Evolutionary conservation across 805 yeast species (phyloP).

Genomic region (Candida andamanensis): DNA sequence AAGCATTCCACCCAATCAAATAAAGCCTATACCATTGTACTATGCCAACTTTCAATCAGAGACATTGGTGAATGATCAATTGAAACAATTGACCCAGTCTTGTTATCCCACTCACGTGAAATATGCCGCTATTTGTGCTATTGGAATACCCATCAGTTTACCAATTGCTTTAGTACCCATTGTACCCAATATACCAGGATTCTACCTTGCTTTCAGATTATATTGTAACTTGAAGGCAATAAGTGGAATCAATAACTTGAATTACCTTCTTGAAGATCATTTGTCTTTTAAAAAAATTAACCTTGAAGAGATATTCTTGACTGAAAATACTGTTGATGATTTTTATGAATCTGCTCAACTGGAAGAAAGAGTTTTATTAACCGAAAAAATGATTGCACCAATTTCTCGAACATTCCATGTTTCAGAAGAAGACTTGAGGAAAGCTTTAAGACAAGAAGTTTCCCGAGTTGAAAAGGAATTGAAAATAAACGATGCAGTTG

Average conservation of each 20-base stretch:
- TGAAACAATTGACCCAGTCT: constrained; percentile 36
- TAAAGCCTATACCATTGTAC: constrained; percentile 37
- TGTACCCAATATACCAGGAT: constrained; percentile 90
- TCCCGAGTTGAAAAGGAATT: constrained; percentile 16
- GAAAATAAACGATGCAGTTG: constrained; percentile 15
- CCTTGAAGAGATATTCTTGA: constrained; percentile 17
- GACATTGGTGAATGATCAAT: constrained; percentile 28
- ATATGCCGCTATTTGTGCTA: constrained; percentile 46
- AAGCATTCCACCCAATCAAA: constrained; percentile 22
- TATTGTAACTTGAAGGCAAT: constrained; percentile 82
- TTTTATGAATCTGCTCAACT: constrained; percentile 11
- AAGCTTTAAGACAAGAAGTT: constrained; percentile 54
- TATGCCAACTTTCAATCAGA: constrained; percentile 35
- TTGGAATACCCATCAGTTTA: constrained; percentile 68
- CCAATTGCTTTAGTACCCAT: constrained; percentile 81
- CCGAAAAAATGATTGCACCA: constrained; percentile 42
- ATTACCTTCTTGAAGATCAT: constrained; percentile 43
- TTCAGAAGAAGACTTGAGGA: constrained; percentile 41
- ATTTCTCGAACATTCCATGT: no score
- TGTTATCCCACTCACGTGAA: constrained; percentile 53
- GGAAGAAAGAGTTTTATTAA: constrained; percentile 38
- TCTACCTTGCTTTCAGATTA: constrained; percentile 72
- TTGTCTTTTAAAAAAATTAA: constrained; percentile 13
- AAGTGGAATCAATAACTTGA: constrained; percentile 66
- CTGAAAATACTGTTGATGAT: constrained; percentile 3